Base-by-base conservation (phyloP, 495 filamentous ascomycete genomes). In the Penicillium robsamsonii region DNA sequence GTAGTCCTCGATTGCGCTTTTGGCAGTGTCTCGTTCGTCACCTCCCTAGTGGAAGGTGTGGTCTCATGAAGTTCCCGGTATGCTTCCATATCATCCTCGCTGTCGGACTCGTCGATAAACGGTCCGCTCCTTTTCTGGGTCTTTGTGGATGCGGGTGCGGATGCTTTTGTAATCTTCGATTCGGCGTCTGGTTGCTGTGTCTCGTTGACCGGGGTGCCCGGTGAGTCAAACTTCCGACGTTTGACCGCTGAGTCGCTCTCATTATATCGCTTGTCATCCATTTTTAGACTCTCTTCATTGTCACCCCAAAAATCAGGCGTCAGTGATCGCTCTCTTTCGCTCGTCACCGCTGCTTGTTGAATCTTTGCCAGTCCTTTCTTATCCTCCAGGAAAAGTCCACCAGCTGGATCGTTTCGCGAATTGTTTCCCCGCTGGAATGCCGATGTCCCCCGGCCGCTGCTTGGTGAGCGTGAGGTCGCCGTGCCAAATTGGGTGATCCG, bases 41-140 rank as follows among this genome's bases (percentile, higher is more conserved):
- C 31, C 29, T 43, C 20, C 15, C 9, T 35, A n/a, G 53, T 13
- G 11, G 18, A 35, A 10, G 41, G 25, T 1, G 54, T 22, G 13
- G 50, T 50, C 5, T 69, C 67, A n/a, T 58, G 50, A 30, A 62
- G 24, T 15, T 67, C 61, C 29, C 53, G 50, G 22, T 64, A 70
- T 18, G 42, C 56, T 20, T 64, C 60, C 58, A 75, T 42, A 24
- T 85, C 82, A 22, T 82, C 77, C 62, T 87, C 85, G 50, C 81
- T 84, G 60, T 90, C 86, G 0, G 87, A 89, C 49, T 88, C 83
- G 44, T 88, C 81, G 43, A 87, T 67, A 51, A 90, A 89, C 0
- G 84, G 86, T 5, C 79, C 80, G 55, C 62, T 76, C 60, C 58
- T 49, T 15, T 33, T 49, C 50, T 64, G 51, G 8, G 10, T 6